Evolutionary conservation across 345 rosid genomes (phyloP), one percentile per base, ranked within the genome.

Genomic region (Populus alba): DNA sequence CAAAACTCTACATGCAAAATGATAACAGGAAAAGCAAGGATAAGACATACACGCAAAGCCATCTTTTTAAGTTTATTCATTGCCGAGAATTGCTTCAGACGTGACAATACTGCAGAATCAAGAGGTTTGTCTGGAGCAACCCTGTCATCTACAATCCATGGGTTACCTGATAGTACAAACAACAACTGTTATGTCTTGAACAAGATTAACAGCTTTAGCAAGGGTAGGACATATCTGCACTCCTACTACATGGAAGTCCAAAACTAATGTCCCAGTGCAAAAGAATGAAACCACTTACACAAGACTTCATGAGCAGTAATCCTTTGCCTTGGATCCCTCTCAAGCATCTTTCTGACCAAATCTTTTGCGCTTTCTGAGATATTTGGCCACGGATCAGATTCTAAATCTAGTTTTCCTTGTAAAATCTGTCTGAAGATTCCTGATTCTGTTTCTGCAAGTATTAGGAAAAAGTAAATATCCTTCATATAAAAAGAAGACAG

Each of bases 1-100:
- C 5, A 51, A 17, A 59, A 66, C 23, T 68, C 71, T 37, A 68
- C 49, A 79, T 47, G 69, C 68, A 47, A 68, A 63, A 37, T 16
- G 38, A 37, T 65, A 72, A 43, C 25, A 72, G 75, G 71, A 74
- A 38, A 78, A 47, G 20, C 70, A 33, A 1, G 9, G 13, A 43
- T 25, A 29, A 31, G 47, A 81, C 92, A 79, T 93, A 93, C 98
- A 73, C 93, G 89, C 79, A 96, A 78, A 76, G 99, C 99, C 98
- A 96, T 94, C 91, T 96, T 94, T 84, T 96, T 95, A 43, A 96
- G 94, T 79, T 93, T 96, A 81, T 96, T 91, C 99, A 94, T 94
- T 13, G 95, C 98, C 0, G 96, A 92, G 83, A 96, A 96, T 83
- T 96, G 91, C 87, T 96, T 96, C 80, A 96, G 79, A 43, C 99